These are phyloP conservation scores for Wickerhamiella azyma DNA, from an alignment of 805 yeast genomes.

Conservation along the genomic window DNA sequence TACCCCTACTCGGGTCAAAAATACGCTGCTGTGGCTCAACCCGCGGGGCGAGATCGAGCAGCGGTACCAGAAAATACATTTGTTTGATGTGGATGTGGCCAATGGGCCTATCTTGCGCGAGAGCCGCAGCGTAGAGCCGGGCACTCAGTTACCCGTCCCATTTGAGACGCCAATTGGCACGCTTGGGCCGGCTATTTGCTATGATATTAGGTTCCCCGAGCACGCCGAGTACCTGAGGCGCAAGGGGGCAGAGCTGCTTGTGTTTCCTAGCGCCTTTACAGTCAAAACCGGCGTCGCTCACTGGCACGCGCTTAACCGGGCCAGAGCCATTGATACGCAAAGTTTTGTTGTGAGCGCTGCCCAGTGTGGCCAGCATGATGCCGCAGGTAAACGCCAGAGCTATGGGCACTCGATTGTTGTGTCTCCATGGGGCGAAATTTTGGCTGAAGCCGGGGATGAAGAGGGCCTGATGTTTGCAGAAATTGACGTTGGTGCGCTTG, in stretches of 20 bases:
- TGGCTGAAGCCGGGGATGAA: constrained; percentile 69
- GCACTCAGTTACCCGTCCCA: constrained; percentile 39
- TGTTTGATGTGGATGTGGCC: constrained; percentile 72
- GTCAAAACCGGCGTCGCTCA: constrained; percentile 83
- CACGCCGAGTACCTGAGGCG: constrained; percentile 49
- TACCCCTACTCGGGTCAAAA: constrained; percentile 39
- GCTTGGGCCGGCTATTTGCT: constrained; percentile 41
- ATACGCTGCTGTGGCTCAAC: constrained; percentile 60
- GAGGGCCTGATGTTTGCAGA: constrained; percentile 70
- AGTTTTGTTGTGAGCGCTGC: constrained; percentile 81
- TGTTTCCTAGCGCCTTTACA: constrained; percentile 89
- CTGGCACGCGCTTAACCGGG: constrained; percentile 67
- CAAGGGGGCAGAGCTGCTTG: constrained; percentile 60
- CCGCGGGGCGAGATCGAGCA: constrained; percentile 50
- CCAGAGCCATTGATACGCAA: constrained; percentile 84
- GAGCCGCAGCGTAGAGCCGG: constrained; percentile 72
- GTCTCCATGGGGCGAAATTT: constrained; percentile 82
- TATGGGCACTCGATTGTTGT: constrained; percentile 78
- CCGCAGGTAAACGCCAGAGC: constrained; percentile 53
- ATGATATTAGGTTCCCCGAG: constrained; percentile 82
- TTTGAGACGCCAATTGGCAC: constrained; percentile 40
- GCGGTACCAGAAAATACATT: constrained; percentile 71
- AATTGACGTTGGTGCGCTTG: constrained; percentile 45
- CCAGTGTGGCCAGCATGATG: constrained; percentile 66
- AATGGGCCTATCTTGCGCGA: constrained; percentile 74